Evolutionary conservation across 768 basidiomycete species (phyloP).

Genomic region (Leucogyrophana mollusca): DNA sequence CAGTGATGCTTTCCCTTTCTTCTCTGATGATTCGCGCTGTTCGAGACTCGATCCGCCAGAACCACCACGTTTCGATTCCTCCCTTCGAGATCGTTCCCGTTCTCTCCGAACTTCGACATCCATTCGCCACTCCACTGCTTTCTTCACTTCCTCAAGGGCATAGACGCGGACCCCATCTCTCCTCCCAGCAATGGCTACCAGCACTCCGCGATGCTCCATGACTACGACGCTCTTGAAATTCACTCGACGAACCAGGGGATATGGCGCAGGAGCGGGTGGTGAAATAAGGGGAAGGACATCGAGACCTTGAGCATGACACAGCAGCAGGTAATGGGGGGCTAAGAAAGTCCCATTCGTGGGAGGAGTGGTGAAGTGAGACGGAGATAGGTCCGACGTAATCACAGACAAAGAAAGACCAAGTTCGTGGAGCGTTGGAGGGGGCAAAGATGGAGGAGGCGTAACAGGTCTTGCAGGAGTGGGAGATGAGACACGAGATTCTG

Average conservation of each 20-base stretch:
- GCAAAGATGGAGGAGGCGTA: slow-evolving; percentile 72
- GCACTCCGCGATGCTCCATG: slow-evolving; percentile 88
- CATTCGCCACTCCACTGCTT: slow-evolving; percentile 84
- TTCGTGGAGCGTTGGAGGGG: slow-evolving; percentile 70
- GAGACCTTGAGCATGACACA: slow-evolving; percentile 84
- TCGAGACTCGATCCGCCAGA: slow-evolving; percentile 33
- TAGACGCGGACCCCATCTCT: slow-evolving; percentile 87
- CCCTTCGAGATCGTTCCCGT: slow-evolving; percentile 66
- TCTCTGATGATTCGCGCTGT: slow-evolving; percentile 45
- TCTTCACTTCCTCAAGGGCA: slow-evolving; percentile 83
- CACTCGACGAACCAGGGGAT: slow-evolving; percentile 78
- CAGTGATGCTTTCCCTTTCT: slow-evolving; percentile 45
- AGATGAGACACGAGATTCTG: slow-evolving; percentile 52
- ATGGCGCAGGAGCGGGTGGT: slow-evolving; percentile 74
- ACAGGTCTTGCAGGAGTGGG: slow-evolving; percentile 51
- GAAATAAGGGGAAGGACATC: slow-evolving; percentile 80
- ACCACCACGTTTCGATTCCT: slow-evolving; percentile 57
- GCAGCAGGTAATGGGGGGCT: slow-evolving; percentile 75
- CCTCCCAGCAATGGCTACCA: slow-evolving; percentile 88
- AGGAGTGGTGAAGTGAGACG: slow-evolving; percentile 75
- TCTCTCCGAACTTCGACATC: slow-evolving; percentile 78
- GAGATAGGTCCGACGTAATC: slow-evolving; percentile 65
- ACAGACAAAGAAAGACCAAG: slow-evolving; percentile 72
- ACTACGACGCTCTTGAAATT: slow-evolving; percentile 86
- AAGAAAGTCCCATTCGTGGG: slow-evolving; percentile 80